Conservation (phyloP, 2,329 filamentous ascomycete genomes). For the Diplodia corticola region DNA sequence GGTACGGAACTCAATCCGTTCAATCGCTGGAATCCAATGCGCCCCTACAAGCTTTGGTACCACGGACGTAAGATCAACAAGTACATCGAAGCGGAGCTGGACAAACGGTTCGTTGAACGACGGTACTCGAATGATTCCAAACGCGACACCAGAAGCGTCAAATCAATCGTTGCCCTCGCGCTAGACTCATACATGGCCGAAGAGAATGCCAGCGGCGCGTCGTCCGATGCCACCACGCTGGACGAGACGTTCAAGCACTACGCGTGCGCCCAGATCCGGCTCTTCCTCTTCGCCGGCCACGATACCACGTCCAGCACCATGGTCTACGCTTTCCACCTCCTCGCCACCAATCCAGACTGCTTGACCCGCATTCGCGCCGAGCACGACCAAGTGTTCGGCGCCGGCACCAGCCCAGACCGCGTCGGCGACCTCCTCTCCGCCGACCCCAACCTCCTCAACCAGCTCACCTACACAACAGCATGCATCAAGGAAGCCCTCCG, state of each 20-base stretch:
- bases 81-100: conserved; percentile 27
- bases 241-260: conserved; percentile 29
- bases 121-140: neutral
- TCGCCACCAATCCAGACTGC: conserved; percentile 12
- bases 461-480: conserved; percentile 54
- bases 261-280: conserved; percentile 32
- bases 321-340: conserved; percentile 16
- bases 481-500: conserved; percentile 57
- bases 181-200: conserved; percentile 28
- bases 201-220: conserved; percentile 28
- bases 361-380: conserved; percentile 43
- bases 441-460: conserved; percentile 44
- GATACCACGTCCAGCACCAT: conserved; percentile 40
- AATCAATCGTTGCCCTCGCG: conserved; percentile 5
- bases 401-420: neutral
- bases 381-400: conserved; percentile 54
- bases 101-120: conserved; percentile 25
- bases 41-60: conserved; percentile 33
- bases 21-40: conserved; percentile 31
- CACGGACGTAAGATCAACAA: conserved; percentile 33
- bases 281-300: conserved; percentile 46
- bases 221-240: neutral
- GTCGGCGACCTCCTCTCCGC: neutral
- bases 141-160: neutral
- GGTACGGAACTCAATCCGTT: neutral